Evolutionary conservation across 306 rosid genomes (phyloP).

Genomic region (Cucumis cinereus): DNA sequence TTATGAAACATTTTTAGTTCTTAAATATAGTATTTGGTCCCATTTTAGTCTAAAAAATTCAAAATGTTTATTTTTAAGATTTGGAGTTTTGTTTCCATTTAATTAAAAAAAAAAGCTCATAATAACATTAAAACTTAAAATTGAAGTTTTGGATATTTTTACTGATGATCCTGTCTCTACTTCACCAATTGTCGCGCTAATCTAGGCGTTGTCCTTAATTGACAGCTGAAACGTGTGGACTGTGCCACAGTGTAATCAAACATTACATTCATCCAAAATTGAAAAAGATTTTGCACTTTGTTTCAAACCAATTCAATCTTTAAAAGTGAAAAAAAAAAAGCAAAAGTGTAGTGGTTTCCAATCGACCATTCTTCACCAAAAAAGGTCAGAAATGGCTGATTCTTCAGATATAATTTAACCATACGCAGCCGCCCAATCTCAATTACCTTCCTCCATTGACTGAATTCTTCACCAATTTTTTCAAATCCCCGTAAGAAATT

Average conservation of each 20-base stretch:
- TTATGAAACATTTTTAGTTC: too few species aligned
- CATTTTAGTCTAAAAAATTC: too few species aligned
- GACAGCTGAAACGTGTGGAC: neutral
- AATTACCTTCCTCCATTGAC: neutral
- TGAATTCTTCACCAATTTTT: neutral
- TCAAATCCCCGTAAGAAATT: neutral
- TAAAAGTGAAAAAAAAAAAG: neutral
- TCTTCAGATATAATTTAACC: neutral
- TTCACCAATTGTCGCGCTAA: neutral
- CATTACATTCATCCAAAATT: too few species aligned
- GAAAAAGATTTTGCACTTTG: neutral
- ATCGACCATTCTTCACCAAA: neutral
- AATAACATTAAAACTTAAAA: too few species aligned
- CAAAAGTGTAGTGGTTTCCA: neutral
- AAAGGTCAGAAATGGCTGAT: neutral
- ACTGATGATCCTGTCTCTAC: neutral
- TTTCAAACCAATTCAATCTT: neutral
- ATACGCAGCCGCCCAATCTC: neutral
- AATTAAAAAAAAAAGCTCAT: too few species aligned
- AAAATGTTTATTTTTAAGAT: too few species aligned
- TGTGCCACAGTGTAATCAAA: neutral
- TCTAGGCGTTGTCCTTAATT: constrained; percentile 4
- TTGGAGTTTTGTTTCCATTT: too few species aligned
- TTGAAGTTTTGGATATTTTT: neutral
- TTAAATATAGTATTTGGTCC: too few species aligned